These are phyloP conservation scores for Brassica juncea DNA, from an alignment of 345 rosid genomes.

Conservation along the genomic window DNA sequence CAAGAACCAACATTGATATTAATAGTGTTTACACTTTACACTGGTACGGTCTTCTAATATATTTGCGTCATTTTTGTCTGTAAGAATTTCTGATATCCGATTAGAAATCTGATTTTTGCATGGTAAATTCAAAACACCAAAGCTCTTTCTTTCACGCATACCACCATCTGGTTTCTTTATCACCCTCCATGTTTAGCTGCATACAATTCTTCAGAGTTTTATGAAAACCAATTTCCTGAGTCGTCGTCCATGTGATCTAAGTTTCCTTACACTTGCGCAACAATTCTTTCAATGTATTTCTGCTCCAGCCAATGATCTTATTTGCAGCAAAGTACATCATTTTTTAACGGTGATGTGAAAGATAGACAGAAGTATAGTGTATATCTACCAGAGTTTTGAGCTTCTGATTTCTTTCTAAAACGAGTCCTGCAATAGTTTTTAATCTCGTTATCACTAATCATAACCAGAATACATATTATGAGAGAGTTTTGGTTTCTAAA, in stretches of 20 bases:
- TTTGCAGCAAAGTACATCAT: neutral
- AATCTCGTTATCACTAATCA: slow-evolving; percentile 51
- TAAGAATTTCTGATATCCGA: slow-evolving; percentile 52
- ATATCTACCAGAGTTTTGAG: slow-evolving; percentile 36
- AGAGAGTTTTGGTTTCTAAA: too few relatives aligned
- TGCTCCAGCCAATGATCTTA: slow-evolving; percentile 16
- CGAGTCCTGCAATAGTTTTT: slow-evolving; percentile 77
- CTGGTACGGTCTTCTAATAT: too few relatives aligned
- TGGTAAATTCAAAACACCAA: slow-evolving; percentile 46
- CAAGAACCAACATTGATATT: too few relatives aligned
- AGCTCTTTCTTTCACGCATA: slow-evolving; percentile 16
- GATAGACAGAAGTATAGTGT: neutral
- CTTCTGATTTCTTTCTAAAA: slow-evolving; percentile 49
- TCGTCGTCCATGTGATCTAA: neutral
- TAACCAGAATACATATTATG: too few relatives aligned
- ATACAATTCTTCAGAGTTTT: neutral
- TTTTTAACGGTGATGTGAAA: too few relatives aligned
- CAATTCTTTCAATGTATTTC: slow-evolving; percentile 7
- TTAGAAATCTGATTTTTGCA: slow-evolving; percentile 49
- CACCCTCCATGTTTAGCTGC: slow-evolving; percentile 18
- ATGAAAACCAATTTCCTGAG: slow-evolving; percentile 21
- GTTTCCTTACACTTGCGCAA: slow-evolving; percentile 15
- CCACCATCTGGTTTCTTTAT: slow-evolving; percentile 21
- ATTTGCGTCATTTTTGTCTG: slow-evolving; percentile 35
- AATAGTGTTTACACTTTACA: too few relatives aligned